phyloP scores from a whole-genome alignment of 2,329 filamentous ascomycete genomes.

The Sclerotinia borealis region DNA sequence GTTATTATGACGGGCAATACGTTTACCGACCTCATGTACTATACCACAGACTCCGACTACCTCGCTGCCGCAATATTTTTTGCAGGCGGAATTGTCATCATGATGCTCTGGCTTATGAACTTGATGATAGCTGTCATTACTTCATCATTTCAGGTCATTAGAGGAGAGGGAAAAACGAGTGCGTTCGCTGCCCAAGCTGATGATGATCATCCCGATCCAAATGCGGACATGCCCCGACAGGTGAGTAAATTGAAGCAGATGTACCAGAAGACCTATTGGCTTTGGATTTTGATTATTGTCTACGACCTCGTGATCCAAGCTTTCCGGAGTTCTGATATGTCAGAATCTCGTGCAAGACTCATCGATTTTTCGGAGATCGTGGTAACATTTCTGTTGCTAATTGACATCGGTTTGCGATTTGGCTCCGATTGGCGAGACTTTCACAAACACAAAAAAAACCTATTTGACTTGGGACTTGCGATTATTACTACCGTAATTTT shows the following conservation, averaged over 20 bases:
- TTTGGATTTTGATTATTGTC: conserved; percentile 78
- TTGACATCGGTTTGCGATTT: conserved; percentile 80
- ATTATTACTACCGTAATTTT: conserved; percentile 80
- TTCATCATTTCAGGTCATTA: conserved; percentile 95
- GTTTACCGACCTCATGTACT: conserved; percentile 91
- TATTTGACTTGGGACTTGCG: conserved; percentile 74
- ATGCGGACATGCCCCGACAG: conserved; percentile 37
- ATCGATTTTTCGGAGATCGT: conserved; percentile 68
- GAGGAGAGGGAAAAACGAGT: conserved; percentile 90
- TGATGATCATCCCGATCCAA: conserved; percentile 32
- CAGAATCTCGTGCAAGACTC: conserved; percentile 49
- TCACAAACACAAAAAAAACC: conserved; percentile 64
- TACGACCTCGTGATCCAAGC: conserved; percentile 76
- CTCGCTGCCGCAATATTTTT: conserved; percentile 76
- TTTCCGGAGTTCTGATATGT: conserved; percentile 72
- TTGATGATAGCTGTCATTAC: conserved; percentile 95
- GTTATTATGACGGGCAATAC: conserved; percentile 99
- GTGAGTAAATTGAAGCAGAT: conserved; percentile 54
- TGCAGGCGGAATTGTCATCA: conserved; percentile 70
- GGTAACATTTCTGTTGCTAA: conserved; percentile 70
- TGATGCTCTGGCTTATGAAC: conserved; percentile 96
- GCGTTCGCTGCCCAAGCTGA: conserved; percentile 80
- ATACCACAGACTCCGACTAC: conserved; percentile 87
- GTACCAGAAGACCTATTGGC: conserved; percentile 65
- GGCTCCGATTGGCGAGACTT: conserved; percentile 75